Evolutionary conservation across 495 filamentous ascomycete genomes (phyloP), one percentile per base, ranked within the genome.

Genomic region (Bathelium albidoporum): DNA sequence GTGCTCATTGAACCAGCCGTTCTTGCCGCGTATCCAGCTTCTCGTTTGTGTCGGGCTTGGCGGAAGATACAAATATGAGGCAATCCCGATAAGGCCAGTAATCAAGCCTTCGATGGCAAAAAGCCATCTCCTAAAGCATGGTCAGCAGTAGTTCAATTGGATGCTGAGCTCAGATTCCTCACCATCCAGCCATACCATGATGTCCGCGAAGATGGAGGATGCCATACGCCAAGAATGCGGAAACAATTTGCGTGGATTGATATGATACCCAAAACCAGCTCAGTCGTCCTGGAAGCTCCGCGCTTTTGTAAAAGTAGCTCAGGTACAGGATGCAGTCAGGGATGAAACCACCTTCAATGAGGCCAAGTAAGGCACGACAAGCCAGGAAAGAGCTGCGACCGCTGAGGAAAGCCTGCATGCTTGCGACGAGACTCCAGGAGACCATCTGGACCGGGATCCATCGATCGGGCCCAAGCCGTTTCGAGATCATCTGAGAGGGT

Each of bases 361-460:
- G 61, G 1, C 78, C 78, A 12, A 81, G 67, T 0, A 81, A 70
- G 1, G 73, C 72, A 49, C 77, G 74, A 58, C 73, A 73, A 43
- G 70, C 71, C 59, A 73, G 78, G 64, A 74, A 80, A 0, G 83
- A 81, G 0, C 71, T 68, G 14, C 79, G 77, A 0, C 83, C 82
- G 41, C 73, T 79, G 7, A 92, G 69, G 61, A 84, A 85, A 16
- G 87, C 84, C 72, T 92, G 87, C 58, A 76, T 80, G 22, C 76
- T 74, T 0, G 87, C 87, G 32, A 91, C 83, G 12, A 90, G 66
- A 69, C 85, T 88, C 87, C 89, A 93, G 5, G 80, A 77, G 0
- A 89, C 74, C 81, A 93, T 92, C 67, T 92, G 89, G 28, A 86
- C 74, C 0, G 89, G 90, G 62, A 94, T 92, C 87, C 89, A 94